Evolutionary conservation across 2,329 filamentous ascomycete species (phyloP).

Genomic region (Alternaria sp.): DNA sequence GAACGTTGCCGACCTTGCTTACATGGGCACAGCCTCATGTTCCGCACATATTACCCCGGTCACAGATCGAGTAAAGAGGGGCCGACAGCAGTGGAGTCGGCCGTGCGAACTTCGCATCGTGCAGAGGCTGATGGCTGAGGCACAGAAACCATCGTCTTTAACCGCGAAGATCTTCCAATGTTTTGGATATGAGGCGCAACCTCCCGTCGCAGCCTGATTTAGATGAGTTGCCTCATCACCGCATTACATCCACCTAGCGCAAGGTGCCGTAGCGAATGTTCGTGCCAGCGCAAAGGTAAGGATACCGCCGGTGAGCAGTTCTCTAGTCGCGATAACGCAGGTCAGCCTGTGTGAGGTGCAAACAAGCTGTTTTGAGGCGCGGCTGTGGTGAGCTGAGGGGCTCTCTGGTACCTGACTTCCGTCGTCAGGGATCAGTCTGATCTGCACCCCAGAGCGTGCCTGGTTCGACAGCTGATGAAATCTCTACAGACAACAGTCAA

Average conservation of each 20-base stretch:
- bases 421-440: slow-evolving; percentile 36
- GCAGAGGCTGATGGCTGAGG: not conserved
- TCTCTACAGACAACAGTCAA: not conserved
- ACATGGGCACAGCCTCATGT: not conserved
- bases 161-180: not conserved
- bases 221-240: not conserved
- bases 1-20: not conserved
- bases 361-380: slow-evolving; percentile 24
- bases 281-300: not conserved
- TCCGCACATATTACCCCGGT: not conserved
- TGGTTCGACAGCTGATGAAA: not conserved
- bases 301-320: slow-evolving; percentile 13
- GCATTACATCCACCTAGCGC: not conserved
- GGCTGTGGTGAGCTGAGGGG: slow-evolving; percentile 25
- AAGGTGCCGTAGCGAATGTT: slow-evolving; percentile 1
- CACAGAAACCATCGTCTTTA: not conserved
- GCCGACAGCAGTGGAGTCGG: not conserved
- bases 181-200: not conserved
- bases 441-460: slow-evolving; percentile 8
- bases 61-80: not conserved
- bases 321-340: slow-evolving; percentile 19
- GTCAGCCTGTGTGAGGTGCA: slow-evolving; percentile 16
- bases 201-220: not conserved
- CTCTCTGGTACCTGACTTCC: slow-evolving; percentile 31
- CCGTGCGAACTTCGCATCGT: not conserved